Base-by-base conservation (phyloP, 306 rosid species). In the Cicer cuneatum region DNA sequence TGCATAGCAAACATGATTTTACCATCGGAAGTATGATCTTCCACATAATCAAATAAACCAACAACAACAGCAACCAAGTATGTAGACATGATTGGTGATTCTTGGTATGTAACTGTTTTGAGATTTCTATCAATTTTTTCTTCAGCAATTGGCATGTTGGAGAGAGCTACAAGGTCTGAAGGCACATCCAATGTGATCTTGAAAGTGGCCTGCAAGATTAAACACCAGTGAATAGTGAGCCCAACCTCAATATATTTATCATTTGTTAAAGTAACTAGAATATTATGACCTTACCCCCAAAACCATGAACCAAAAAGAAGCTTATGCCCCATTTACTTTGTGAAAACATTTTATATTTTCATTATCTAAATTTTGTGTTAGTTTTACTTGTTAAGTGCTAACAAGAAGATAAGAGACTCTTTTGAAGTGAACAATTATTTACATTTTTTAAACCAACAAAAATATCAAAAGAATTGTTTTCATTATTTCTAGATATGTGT, bases 61-160 rank as follows among this genome's bases (percentile, higher is more conserved):
- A 93, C 88, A 69, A 91, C 97, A 53, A 93, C 87, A 1, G 97
- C 97, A 82, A 91, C 98, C 81, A 93, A 77, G 82, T 93, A 93
- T 35, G 98, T 91, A 52, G 97, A 93, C 98, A 93, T 93, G 67
- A 87, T 80, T 40, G 98, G 97, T 21, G 98, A 86, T 83, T 93
- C 98, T 74, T 83, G 83, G 75, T 78, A 93, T 10, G 89, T 74
- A 77, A 93, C 92, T 13, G 84, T 89, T 84, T 87, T 93, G 42
- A 84, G 72, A 71, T 80, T 64, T 18, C 92, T 96, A 54, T 87
- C 71, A 65, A 73, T 73, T 83, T 80, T 87, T 86, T 93, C 98
- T 78, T 85, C 93, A 51, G 75, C 24, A 75, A 91, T 35, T n/a
- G 97, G 97, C 98, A 93, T 89, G 90, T 93, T 93, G 81, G 98